Base-by-base conservation (phyloP, 1,139 yeast species). In the Yamadazyma aaseri region DNA sequence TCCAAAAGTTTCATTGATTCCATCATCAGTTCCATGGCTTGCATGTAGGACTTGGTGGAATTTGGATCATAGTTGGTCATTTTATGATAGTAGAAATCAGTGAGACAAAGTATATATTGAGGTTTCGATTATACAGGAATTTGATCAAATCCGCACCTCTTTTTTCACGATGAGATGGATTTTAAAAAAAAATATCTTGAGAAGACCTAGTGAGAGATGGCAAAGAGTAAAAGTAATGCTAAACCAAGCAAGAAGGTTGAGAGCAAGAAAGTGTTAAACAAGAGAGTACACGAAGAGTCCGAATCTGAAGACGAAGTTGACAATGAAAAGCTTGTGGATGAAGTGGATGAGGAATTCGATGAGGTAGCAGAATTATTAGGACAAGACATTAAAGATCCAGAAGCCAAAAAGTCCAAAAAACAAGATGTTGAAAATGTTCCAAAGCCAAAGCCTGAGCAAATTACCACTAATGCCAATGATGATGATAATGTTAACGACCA, bases 21-120 rank as follows among this genome's bases (percentile, higher is more conserved):
- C 22, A 74, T 60, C 79, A 84, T 73, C 2, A 79, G 73, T 52
- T 70, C 74, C 87, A 84, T 82, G 23, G 92, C 90, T 52, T 75
- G 76, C 85, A 83, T 79, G 58, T 77, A 84, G 22, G 92, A 82
- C 55, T 78, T 74, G 4, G 89, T 81, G 1, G 89, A 81, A n/a
- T 75, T 64, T 7, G 71, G 82, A 28, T 65, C 60, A 42, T 69
- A 69, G 24, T 44, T 39, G 8, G 50, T 36, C 50, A 46, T 46
- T n/a, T 8, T 34, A n/a, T 5, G 8, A 8, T 7, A 21, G 25
- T n/a, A n/a, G n/a, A n/a, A n/a, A 11, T 9, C n/a, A 9, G 25
- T 22, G 25, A 18, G 20, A 18, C n/a, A n/a, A n/a, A n/a, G n/a
- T n/a, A n/a, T n/a, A n/a, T n/a, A n/a, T n/a, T n/a, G n/a, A n/a